A percentile compares a stretch with the other conserved stretches of the same genome.
phyloP scores from a whole-genome alignment of 169 alveolate species.

The Babesia divergens region DNA sequence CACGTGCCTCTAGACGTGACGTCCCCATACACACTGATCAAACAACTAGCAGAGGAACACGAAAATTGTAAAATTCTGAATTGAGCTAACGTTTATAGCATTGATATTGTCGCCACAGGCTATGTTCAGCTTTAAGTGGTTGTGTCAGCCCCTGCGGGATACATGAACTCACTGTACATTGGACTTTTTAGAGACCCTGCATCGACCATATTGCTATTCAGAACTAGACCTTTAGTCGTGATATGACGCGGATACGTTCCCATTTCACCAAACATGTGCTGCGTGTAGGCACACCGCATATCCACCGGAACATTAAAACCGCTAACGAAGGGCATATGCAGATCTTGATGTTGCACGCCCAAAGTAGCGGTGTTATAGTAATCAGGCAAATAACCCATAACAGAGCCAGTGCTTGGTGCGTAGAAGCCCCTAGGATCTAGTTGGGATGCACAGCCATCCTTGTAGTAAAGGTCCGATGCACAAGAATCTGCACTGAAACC shows the following conservation, averaged over 20 bases:
- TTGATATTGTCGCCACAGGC: too few relatives aligned
- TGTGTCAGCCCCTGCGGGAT: background rate
- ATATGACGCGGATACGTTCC: background rate
- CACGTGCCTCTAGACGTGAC: too few relatives aligned
- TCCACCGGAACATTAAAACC: too few relatives aligned
- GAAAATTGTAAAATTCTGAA: background rate
- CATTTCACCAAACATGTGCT: slow-evolving; percentile 3
- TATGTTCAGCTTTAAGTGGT: too few relatives aligned
- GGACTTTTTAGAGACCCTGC: background rate
- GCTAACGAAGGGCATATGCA: too few relatives aligned
- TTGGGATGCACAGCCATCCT: background rate
- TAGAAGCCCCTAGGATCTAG: background rate
- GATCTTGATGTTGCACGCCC: too few relatives aligned
- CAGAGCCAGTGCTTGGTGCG: too few relatives aligned
- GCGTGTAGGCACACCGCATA: slow-evolving; percentile 1
- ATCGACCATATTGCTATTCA: background rate
- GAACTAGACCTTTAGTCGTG: background rate
- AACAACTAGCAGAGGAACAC: too few relatives aligned
- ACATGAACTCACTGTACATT: background rate
- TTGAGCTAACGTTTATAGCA: background rate
- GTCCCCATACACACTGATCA: background rate
- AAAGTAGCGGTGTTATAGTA: too few relatives aligned
- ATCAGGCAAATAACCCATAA: too few relatives aligned
- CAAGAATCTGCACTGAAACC: slow-evolving; percentile 18
- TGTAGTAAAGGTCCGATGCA: background rate